Evolutionary conservation across 805 yeast genomes (phyloP).

Genomic region (Cyberlindnera xishuangbannaensis): DNA sequence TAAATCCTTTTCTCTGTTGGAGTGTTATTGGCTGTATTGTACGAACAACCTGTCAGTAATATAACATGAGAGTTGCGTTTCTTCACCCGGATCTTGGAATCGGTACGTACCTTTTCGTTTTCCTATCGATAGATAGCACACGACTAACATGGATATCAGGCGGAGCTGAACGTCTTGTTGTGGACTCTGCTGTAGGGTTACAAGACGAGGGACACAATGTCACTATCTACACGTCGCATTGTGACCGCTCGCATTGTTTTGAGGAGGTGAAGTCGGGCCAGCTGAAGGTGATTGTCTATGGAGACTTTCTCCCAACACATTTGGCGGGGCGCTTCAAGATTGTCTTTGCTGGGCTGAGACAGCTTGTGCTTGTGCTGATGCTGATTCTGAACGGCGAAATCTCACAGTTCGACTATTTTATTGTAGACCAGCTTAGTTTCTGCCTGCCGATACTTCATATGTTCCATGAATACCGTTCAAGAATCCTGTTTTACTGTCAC

Average conservation of each 20-base stretch:
- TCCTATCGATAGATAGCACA: neutral
- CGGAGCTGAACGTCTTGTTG: slow-evolving; percentile 96
- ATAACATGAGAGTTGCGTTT: slow-evolving; percentile 70
- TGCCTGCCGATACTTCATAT: slow-evolving; percentile 66
- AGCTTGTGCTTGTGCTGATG: slow-evolving; percentile 54
- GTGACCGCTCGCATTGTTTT: slow-evolving; percentile 81
- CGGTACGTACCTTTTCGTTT: slow-evolving; percentile 27
- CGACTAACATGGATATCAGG: slow-evolving; percentile 25
- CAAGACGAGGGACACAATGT: slow-evolving; percentile 62
- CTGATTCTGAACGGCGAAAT: slow-evolving; percentile 43
- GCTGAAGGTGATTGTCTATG: slow-evolving; percentile 64
- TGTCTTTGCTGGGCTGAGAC: slow-evolving; percentile 78
- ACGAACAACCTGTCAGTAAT: too few species aligned
- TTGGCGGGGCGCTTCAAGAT: slow-evolving; percentile 66
- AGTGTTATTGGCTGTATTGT: too few species aligned
- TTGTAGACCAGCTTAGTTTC: slow-evolving; percentile 85
- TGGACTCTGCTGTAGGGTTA: slow-evolving; percentile 88
- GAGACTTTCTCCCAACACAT: slow-evolving; percentile 77
- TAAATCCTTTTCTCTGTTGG: too few species aligned
- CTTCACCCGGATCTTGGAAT: slow-evolving; percentile 95
- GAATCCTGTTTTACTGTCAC: slow-evolving; percentile 85
- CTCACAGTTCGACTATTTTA: slow-evolving; percentile 55
- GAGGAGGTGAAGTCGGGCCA: slow-evolving; percentile 69
- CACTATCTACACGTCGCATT: slow-evolving; percentile 79
- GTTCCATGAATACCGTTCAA: slow-evolving; percentile 37